Conservation (phyloP, 192 early-diverging fungal genomes). For the Gonapodya sp. region DNA sequence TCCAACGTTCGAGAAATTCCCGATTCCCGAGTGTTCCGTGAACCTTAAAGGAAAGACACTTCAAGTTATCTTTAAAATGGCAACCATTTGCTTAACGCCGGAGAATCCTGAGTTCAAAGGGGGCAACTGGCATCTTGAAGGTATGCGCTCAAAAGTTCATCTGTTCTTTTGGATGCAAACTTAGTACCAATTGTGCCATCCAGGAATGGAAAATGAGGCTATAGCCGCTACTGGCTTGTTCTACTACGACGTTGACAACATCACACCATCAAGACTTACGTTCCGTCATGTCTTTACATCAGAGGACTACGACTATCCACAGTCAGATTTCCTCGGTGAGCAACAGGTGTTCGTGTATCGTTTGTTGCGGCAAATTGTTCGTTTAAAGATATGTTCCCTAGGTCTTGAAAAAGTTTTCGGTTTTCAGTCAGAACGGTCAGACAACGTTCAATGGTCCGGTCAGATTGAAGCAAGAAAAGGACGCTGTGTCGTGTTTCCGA, state of each 20-base stretch:
- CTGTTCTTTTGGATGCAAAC: too few species aligned
- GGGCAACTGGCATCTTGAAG: slow-evolving; percentile 62
- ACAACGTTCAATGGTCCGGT: slow-evolving; percentile 31
- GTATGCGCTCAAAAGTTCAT: too few species aligned
- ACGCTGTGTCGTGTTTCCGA: slow-evolving; percentile 61
- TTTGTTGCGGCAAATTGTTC: too few species aligned
- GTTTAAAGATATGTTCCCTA: too few species aligned
- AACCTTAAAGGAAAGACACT: slow-evolving; percentile 15
- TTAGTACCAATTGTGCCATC: too few species aligned
- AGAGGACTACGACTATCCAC: slow-evolving; percentile 20
- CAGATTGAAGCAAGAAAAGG: slow-evolving; percentile 35
- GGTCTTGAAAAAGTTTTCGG: slow-evolving; percentile 17
- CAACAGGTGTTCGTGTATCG: too few species aligned
- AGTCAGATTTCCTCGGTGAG: slow-evolving; percentile 14
- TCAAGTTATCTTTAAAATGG: slow-evolving; percentile 64
- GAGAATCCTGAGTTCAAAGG: slow-evolving; percentile 47
- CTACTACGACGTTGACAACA: slow-evolving; percentile 63
- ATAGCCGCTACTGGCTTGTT: slow-evolving; percentile 66
- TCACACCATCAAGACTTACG: slow-evolving; percentile 43
- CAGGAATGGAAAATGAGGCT: slow-evolving; percentile 50
- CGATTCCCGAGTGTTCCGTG: not conserved
- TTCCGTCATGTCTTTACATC: slow-evolving; percentile 37
- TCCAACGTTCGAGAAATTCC: not conserved
- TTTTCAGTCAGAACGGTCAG: not conserved
- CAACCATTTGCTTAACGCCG: slow-evolving; percentile 57